phyloP scores from a whole-genome alignment of 1,284 basidiomycete species.

The Schizophyllum commune region DNA sequence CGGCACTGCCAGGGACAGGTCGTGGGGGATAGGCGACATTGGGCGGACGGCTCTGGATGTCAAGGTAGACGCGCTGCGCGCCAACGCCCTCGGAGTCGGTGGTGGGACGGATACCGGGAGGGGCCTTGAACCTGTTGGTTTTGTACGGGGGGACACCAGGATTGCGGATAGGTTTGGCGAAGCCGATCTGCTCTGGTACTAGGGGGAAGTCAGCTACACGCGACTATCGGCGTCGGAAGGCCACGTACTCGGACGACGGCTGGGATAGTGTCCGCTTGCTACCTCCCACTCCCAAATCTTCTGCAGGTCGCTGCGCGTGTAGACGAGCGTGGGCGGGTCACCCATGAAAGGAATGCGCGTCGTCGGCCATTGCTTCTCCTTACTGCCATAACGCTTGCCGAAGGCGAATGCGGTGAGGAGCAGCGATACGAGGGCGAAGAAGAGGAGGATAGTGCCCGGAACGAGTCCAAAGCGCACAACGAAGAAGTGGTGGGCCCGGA shows the following conservation, averaged over 20 bases:
- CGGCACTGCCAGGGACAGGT: constrained; percentile 72
- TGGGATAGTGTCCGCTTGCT: constrained; percentile 85
- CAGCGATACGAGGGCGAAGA: constrained; percentile 39
- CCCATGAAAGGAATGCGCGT: constrained; percentile 38
- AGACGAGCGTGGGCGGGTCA: constrained; percentile 73
- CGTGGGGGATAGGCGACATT: constrained; percentile 74
- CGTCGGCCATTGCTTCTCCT: constrained; percentile 59
- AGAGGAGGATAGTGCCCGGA: constrained; percentile 42
- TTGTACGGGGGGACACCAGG: constrained; percentile 57
- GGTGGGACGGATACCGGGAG: constrained; percentile 33
- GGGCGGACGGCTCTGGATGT: constrained; percentile 50
- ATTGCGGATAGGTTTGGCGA: constrained; percentile 54
- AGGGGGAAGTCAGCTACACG: constrained; percentile 5
- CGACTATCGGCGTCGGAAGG: constrained; percentile 2
- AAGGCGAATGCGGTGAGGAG: constrained; percentile 52
- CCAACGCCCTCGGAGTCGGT: constrained; percentile 56
- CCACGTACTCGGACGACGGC: constrained; percentile 60
- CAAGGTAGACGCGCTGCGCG: constrained; percentile 68
- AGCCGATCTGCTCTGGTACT: constrained; percentile 71
- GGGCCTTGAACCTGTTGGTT: constrained; percentile 34
- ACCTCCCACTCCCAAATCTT: constrained; percentile 94
- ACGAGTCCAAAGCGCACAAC: constrained; percentile 52
- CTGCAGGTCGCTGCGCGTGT: constrained; percentile 68
- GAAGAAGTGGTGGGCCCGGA: constrained; percentile 49
- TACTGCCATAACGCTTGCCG: constrained; percentile 45